A percentile compares a stretch with the other conserved stretches of the same genome.
Conservation (phyloP, 2,329 filamentous ascomycete species). For the Fusarium veterinarium region DNA sequence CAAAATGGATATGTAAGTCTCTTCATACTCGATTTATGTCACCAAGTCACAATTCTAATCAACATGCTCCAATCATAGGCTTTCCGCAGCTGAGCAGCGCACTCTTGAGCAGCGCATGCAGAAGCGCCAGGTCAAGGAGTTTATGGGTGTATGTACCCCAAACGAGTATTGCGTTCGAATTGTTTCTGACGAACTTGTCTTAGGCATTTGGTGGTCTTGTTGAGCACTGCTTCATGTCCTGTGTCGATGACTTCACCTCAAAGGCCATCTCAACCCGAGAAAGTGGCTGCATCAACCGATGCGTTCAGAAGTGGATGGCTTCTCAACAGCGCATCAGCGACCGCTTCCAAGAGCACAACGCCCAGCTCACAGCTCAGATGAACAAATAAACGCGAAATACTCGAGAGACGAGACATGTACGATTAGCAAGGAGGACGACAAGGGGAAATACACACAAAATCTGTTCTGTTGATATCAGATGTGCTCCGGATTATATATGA, state of each 20-base stretch:
- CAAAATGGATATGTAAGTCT: constrained; percentile 48
- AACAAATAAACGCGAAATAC: constrained; percentile 48
- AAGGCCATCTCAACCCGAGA: constrained; percentile 91
- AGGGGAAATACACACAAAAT: constrained; percentile 8
- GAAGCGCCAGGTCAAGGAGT: constrained; percentile 98
- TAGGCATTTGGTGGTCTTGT: constrained; percentile 61
- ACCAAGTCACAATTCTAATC: constrained; percentile 3
- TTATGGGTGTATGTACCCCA: constrained; percentile 83
- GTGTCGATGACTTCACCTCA: constrained; percentile 98
- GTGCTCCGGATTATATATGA: constrained; percentile 21
- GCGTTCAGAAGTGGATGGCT: constrained; percentile 96
- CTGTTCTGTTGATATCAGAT: constrained; percentile 15
- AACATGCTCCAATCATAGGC: constrained; percentile 54
- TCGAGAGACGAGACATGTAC: constrained; percentile 27
- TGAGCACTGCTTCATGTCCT: constrained; percentile 94
- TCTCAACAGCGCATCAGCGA: constrained; percentile 89
- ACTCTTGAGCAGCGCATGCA: constrained; percentile 96
- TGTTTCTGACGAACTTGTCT: neutral
- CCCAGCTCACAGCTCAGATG: constrained; percentile 67
- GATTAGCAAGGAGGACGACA: constrained; percentile 31
- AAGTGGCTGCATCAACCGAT: constrained; percentile 91
- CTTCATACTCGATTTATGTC: no score
- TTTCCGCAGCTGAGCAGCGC: constrained; percentile 84
- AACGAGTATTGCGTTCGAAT: no score
- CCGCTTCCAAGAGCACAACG: constrained; percentile 82